Conservation (phyloP, 176 grass and related monocot species). For the Alloteropsis semialata region DNA sequence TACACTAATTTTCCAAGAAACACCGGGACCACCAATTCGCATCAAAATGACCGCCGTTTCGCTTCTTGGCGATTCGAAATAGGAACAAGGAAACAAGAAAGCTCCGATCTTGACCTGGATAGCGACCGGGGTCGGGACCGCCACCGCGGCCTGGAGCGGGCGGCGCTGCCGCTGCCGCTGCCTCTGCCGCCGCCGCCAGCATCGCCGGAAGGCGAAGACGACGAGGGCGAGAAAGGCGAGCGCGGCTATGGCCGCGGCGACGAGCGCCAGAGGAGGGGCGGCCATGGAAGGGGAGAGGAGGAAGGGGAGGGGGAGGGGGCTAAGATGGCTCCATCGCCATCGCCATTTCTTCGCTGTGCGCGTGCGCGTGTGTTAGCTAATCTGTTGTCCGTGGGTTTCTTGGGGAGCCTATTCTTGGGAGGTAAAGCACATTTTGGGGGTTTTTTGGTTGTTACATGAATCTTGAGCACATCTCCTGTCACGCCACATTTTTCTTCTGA, state of each 20-base stretch:
- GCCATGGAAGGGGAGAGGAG: conserved; percentile 18
- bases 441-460: background rate
- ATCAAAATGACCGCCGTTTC: background rate
- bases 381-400: conserved; percentile 17
- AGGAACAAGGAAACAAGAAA: background rate
- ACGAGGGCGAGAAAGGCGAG: conserved; percentile 32
- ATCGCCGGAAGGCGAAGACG: conserved; percentile 44
- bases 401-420: conserved; percentile 29
- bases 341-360: conserved; percentile 22
- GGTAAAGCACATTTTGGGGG: background rate
- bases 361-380: conserved; percentile 19
- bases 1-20: background rate
- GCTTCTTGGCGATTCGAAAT: background rate
- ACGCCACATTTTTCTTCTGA: background rate
- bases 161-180: background rate
- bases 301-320: background rate
- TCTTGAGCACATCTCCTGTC: background rate
- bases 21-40: conserved; percentile 10
- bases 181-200: background rate
- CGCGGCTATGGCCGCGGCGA: conserved; percentile 25
- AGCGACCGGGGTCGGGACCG: background rate
- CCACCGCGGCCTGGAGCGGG: background rate
- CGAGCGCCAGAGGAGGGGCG: conserved; percentile 25
- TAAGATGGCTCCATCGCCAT: conserved; percentile 41
- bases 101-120: conserved; percentile 36